Evolutionary conservation across 2,329 filamentous ascomycete species (phyloP).

Genomic region (Fusarium ramigenum): DNA sequence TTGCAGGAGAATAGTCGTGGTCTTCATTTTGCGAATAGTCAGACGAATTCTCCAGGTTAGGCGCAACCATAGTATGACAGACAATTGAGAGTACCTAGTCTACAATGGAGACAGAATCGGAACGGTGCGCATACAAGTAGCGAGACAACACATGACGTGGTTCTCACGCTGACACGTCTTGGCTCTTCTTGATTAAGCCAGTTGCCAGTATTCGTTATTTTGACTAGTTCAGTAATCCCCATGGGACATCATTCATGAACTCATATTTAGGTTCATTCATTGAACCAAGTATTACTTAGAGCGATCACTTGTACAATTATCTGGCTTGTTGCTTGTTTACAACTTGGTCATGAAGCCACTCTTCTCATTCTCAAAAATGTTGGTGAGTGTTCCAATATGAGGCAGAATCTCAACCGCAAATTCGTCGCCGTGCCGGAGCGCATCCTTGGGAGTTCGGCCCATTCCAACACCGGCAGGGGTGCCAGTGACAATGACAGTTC

Average conservation of each 20-base stretch:
- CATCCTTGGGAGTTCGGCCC: constrained; percentile 72
- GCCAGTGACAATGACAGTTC: constrained; percentile 72
- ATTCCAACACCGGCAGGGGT: constrained; percentile 76
- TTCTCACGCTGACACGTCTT: neutral
- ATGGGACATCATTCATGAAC: neutral
- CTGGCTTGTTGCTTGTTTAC: neutral
- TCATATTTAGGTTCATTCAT: neutral
- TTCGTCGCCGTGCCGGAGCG: constrained; percentile 73
- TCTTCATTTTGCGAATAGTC: neutral
- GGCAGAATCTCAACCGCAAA: constrained; percentile 55
- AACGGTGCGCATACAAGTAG: neutral
- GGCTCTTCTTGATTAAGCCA: neutral
- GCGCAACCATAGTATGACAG: neutral
- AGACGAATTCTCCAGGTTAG: neutral
- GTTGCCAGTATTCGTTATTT: neutral
- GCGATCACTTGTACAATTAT: neutral
- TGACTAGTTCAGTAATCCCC: neutral
- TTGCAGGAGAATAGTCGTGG: neutral
- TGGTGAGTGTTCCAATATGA: constrained; percentile 55
- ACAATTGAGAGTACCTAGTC: neutral
- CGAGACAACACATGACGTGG: neutral
- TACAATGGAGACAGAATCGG: neutral
- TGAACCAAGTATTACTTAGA: neutral
- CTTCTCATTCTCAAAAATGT: constrained; percentile 43
- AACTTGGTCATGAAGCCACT: constrained; percentile 23